phyloP scores from a whole-genome alignment of 345 rosid genomes.

The Bruguiera sexangula region DNA sequence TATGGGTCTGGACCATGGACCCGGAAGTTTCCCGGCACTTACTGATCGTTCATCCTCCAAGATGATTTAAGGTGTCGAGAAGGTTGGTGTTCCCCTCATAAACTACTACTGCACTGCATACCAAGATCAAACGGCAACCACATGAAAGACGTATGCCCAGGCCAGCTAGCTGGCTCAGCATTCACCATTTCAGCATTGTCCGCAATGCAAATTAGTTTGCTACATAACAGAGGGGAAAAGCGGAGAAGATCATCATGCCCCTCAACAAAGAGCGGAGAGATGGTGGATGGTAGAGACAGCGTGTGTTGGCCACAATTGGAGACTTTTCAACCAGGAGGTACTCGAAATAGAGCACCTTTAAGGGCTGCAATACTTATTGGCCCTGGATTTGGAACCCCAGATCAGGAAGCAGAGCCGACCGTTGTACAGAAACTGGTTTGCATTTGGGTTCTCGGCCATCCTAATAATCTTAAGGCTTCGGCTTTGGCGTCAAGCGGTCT shows the following conservation, averaged over 20 bases:
- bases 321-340: conserved; percentile 34
- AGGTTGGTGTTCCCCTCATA: conserved; percentile 29
- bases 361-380: conserved; percentile 37
- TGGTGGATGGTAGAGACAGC: conserved; percentile 10
- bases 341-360: conserved; percentile 31
- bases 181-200: conserved; percentile 30
- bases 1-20: conserved; percentile 7
- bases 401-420: neutral
- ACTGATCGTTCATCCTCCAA: conserved; percentile 32
- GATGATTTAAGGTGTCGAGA: conserved; percentile 34
- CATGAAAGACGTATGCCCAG: conserved; percentile 22
- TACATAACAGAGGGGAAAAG: conserved; percentile 31
- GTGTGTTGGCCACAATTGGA: conserved; percentile 23
- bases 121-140: conserved; percentile 9
- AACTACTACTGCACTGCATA: conserved; percentile 5
- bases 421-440: conserved; percentile 8
- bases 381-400: conserved; percentile 14
- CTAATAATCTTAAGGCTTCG: conserved; percentile 32
- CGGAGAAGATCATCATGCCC: conserved; percentile 34
- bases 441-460: conserved; percentile 26
- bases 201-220: conserved; percentile 39
- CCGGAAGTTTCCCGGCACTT: conserved; percentile 31
- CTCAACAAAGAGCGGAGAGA: conserved; percentile 28
- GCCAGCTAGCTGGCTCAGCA: conserved; percentile 2
- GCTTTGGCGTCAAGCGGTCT: conserved; percentile 14